Conservation (phyloP, 352 stramenopile species). For the Sclerospora graminicola region DNA sequence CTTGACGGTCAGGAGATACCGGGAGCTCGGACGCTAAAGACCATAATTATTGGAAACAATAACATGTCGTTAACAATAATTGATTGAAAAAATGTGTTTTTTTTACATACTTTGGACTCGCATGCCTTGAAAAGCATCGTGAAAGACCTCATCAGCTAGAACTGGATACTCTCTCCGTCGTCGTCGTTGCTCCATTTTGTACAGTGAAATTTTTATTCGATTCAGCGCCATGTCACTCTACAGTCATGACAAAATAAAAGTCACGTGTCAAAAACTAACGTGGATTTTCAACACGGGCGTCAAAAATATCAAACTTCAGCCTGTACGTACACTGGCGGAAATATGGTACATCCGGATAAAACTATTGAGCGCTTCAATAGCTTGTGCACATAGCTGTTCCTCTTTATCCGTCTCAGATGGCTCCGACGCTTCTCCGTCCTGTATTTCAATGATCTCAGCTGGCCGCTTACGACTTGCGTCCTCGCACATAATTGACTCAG, state of each 20-base stretch:
- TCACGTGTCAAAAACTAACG: too few relatives aligned
- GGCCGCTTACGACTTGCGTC: constrained; percentile 7
- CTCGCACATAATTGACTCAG: neutral
- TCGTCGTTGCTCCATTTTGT: constrained; percentile 17
- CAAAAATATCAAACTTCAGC: too few relatives aligned
- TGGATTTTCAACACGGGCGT: too few relatives aligned
- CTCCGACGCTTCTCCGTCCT: constrained; percentile 9
- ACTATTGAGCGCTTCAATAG: constrained; percentile 52
- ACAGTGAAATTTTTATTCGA: constrained; percentile 29
- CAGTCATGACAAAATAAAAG: neutral
- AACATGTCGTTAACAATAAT: too few relatives aligned
- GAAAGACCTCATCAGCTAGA: constrained; percentile 10
- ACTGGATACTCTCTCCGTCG: constrained; percentile 20
- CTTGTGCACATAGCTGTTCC: constrained; percentile 61
- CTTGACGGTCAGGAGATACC: constrained; percentile 7
- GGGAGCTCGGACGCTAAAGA: constrained; percentile 36
- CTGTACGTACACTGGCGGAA: constrained; percentile 38
- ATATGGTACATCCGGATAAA: constrained; percentile 55
- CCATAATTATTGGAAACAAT: too few relatives aligned
- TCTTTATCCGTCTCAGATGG: constrained; percentile 44
- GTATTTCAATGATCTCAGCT: constrained; percentile 1
- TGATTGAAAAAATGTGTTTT: too few relatives aligned
- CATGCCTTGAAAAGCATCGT: constrained; percentile 36
- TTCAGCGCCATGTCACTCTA: constrained; percentile 57
- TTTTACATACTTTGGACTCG: constrained; percentile 27